Conservation (phyloP, 805 yeast genomes). For the Pichia scutulata region DNA sequence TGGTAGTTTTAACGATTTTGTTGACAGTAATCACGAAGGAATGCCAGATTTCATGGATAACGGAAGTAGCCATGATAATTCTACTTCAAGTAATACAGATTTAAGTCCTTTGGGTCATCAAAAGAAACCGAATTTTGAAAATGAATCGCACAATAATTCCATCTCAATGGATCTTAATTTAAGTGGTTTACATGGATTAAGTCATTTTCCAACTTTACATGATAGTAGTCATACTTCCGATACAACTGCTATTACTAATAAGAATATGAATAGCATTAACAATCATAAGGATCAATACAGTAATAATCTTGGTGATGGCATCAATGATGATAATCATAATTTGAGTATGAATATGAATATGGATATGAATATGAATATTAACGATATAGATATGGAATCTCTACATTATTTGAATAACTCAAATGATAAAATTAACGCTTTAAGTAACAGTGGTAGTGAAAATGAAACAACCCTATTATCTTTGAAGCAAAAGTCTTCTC, state of each 20-base stretch:
- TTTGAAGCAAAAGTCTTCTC: conserved; percentile 10
- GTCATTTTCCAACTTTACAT: not conserved
- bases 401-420: not conserved
- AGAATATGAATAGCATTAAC: not conserved
- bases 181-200: not conserved
- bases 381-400: not conserved
- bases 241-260: not conserved
- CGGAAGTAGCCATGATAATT: not conserved
- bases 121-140: not conserved
- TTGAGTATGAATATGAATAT: not conserved
- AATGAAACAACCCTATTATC: not conserved
- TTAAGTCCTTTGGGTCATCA: not conserved
- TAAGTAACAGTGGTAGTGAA: not conserved
- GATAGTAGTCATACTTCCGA: not conserved
- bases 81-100: not conserved
- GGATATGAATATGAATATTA: not conserved
- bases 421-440: not conserved
- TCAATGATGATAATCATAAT: not conserved
- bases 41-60: not conserved
- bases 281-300: not conserved
- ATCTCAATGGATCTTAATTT: not conserved
- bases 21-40: not conserved
- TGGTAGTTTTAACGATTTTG: conserved; percentile 3
- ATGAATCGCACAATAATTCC: not conserved
- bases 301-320: not conserved